Percentiles rank a stretch among this genome's conserved stretches.
Conservation (phyloP, 768 basidiomycete species). For the Chalciporus sphaerocephalus region DNA sequence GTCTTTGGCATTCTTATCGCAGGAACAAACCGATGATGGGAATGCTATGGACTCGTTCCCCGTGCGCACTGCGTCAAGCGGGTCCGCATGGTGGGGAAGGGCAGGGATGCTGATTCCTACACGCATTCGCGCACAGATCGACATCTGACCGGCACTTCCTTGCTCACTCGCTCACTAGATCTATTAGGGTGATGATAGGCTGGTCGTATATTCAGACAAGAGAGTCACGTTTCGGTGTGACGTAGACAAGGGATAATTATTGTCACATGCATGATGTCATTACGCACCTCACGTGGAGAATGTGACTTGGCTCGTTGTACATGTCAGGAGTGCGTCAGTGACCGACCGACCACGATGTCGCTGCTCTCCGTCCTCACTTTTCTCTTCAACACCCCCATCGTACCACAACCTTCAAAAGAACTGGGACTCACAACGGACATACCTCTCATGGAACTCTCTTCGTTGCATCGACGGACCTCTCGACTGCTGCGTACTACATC, state of each 20-base stretch:
- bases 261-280: too few relatives aligned
- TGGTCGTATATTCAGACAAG: neutral
- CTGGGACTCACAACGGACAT: slow-evolving; percentile 11
- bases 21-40: slow-evolving; percentile 11
- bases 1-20: slow-evolving; percentile 42
- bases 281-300: too few relatives aligned
- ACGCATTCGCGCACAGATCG: neutral
- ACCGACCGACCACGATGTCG: slow-evolving; percentile 4
- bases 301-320: too few relatives aligned
- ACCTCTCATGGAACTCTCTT: slow-evolving; percentile 17
- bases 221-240: neutral
- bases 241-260: neutral
- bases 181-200: neutral
- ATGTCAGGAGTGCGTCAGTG: neutral
- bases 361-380: slow-evolving; percentile 14
- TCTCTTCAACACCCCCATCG: slow-evolving; percentile 25
- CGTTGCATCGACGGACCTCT: neutral
- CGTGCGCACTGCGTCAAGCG: neutral
- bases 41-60: neutral
- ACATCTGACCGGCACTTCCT: neutral
- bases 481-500: neutral
- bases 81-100: neutral
- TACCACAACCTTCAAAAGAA: slow-evolving; percentile 1
- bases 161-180: neutral
- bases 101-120: neutral